These are phyloP conservation scores for Paraconiothyrium brasiliense DNA, from an alignment of 2,329 filamentous ascomycete genomes.

Conservation along the genomic window DNA sequence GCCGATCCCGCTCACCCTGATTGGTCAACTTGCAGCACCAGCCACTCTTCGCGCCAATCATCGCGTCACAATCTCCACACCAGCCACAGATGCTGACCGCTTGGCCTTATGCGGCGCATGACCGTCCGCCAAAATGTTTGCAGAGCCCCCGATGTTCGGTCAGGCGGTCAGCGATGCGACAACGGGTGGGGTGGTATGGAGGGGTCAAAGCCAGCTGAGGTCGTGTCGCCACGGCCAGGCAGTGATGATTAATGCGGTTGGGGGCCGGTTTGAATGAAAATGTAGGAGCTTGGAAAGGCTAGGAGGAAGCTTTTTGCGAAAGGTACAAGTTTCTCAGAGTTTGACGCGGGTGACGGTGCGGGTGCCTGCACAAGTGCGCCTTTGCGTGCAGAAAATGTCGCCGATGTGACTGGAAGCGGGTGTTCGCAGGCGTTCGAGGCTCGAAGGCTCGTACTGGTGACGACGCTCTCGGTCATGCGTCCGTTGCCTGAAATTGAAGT, in stretches of 20 bases:
- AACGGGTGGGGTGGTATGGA: slow-evolving; percentile 6
- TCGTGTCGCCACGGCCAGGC: slow-evolving; percentile 19
- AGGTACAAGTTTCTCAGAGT: background rate
- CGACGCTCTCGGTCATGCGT: slow-evolving; percentile 10
- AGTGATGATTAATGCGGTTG: slow-evolving; percentile 15
- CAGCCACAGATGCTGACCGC: slow-evolving; percentile 16
- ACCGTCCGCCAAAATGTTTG: background rate
- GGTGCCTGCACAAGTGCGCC: slow-evolving; percentile 18
- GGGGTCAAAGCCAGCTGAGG: slow-evolving; percentile 18
- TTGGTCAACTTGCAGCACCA: background rate
- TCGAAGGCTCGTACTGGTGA: background rate
- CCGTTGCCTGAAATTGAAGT: background rate
- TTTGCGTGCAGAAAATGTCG: slow-evolving; percentile 5
- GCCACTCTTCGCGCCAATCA: slow-evolving; percentile 8
- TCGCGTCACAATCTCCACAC: background rate
- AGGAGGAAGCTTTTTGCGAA: slow-evolving; percentile 9
- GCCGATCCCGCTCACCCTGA: slow-evolving; percentile 14
- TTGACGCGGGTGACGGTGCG: background rate
- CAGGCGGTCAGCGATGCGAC: slow-evolving; percentile 8
- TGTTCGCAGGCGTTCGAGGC: background rate
- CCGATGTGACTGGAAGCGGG: slow-evolving; percentile 1
- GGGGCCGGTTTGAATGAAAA: slow-evolving; percentile 9
- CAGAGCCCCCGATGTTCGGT: slow-evolving; percentile 17
- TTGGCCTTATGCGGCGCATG: slow-evolving; percentile 15
- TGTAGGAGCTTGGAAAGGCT: slow-evolving; percentile 2